A percentile compares a stretch with the other conserved stretches of the same genome.
Evolutionary conservation across 768 basidiomycete genomes (phyloP).

Genomic region (Daedaleopsis nitida): DNA sequence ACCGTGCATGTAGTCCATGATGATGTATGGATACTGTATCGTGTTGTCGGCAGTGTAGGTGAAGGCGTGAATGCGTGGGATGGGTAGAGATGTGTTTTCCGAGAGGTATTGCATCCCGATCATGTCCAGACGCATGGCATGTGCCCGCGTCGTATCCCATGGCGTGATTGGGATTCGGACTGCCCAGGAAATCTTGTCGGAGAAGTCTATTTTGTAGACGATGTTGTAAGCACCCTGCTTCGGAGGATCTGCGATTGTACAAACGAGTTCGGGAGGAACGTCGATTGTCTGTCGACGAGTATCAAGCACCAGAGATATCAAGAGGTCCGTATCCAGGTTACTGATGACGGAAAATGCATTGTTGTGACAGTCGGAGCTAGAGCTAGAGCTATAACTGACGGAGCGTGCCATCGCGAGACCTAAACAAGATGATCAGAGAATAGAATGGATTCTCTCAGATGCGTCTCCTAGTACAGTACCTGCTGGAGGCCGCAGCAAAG

Average conservation of each 20-base stretch:
- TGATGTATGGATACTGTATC: conserved; percentile 1
- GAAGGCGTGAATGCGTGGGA: conserved; percentile 23
- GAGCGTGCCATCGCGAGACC: no score
- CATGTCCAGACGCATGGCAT: conserved; percentile 2
- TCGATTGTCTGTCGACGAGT: no score
- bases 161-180: neutral
- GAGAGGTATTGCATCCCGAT: conserved; percentile 2
- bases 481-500: no score
- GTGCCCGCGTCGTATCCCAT: neutral
- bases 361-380: no score
- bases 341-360: no score
- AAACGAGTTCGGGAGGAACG: neutral
- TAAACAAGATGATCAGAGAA: no score
- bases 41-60: conserved; percentile 7
- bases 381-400: no score
- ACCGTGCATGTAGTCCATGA: conserved; percentile 9
- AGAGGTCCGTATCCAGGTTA: no score
- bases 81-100: conserved; percentile 11
- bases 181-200: neutral
- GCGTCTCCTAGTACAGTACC: no score
- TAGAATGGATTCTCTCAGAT: no score
- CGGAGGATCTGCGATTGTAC: neutral
- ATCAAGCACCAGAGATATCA: no score
- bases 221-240: neutral
- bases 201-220: no score